Conservation (phyloP, 2,329 filamentous ascomycete genomes). For the Trichoderma cornu-damae region DNA sequence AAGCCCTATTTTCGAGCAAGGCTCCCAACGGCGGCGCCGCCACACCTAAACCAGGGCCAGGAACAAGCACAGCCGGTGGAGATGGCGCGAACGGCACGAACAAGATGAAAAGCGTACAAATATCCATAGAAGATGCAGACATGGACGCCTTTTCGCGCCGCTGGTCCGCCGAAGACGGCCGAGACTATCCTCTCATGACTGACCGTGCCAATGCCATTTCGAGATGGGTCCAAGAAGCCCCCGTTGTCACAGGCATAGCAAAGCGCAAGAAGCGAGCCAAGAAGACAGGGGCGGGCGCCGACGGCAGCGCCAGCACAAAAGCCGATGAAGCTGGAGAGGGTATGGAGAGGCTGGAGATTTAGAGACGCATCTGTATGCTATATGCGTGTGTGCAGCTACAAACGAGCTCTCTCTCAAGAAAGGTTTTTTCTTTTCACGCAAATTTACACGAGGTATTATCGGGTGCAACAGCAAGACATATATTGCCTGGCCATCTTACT, state of each 20-base stretch:
- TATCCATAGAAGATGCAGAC: neutral
- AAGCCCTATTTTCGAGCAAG: constrained; percentile 9
- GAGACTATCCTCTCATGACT: constrained; percentile 65
- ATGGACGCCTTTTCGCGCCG: constrained; percentile 38
- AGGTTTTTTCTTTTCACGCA: neutral
- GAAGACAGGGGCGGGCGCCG: constrained; percentile 18
- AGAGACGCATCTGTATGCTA: neutral
- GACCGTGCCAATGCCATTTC: constrained; percentile 65
- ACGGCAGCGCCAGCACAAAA: neutral
- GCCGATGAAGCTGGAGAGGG: neutral
- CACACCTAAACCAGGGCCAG: neutral
- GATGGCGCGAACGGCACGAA: neutral
- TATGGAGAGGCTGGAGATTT: neutral
- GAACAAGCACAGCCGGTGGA: neutral
- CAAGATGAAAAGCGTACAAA: neutral
- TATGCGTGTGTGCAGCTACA: neutral
- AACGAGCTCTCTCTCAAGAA: neutral
- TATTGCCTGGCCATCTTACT: neutral
- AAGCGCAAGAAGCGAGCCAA: constrained; percentile 37
- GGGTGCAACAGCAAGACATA: neutral
- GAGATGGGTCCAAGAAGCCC: constrained; percentile 62
- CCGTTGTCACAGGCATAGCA: constrained; percentile 34
- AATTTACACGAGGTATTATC: neutral
- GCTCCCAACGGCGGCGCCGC: neutral
- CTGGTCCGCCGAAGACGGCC: constrained; percentile 60